Evolutionary conservation across 306 rosid species (phyloP).

Genomic region (Cucumis cinereus): DNA sequence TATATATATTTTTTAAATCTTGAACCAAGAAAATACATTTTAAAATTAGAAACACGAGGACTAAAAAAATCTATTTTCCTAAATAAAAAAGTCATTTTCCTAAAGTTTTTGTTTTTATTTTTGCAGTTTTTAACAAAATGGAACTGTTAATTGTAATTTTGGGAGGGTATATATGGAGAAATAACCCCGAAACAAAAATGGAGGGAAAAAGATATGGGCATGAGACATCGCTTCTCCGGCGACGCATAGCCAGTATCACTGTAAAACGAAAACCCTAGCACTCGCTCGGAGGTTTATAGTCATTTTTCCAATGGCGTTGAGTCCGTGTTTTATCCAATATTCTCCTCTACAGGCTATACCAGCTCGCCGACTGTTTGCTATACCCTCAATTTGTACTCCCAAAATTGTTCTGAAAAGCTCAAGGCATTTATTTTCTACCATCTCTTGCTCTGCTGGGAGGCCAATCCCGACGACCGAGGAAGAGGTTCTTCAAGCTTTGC

Average conservation of each 20-base stretch:
- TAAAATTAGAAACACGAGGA: too few relatives aligned
- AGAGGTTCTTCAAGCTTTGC: constrained; percentile 56
- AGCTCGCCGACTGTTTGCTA: neutral
- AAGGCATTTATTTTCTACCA: constrained; percentile 14
- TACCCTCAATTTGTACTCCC: constrained; percentile 3
- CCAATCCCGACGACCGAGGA: constrained; percentile 45
- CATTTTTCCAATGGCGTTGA: neutral
- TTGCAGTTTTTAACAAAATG: too few relatives aligned
- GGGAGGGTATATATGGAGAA: neutral
- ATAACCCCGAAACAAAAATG: neutral
- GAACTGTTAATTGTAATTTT: neutral
- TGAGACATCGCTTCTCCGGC: neutral
- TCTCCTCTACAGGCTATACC: neutral
- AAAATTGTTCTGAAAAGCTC: constrained; percentile 5
- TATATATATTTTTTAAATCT: too few relatives aligned
- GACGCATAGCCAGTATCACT: neutral
- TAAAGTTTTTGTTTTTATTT: too few relatives aligned
- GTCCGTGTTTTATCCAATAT: neutral
- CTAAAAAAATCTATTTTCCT: too few relatives aligned
- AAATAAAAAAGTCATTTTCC: too few relatives aligned
- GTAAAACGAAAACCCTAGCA: neutral
- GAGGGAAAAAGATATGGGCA: neutral
- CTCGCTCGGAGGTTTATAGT: neutral
- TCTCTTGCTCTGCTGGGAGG: constrained; percentile 37
- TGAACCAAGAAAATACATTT: too few relatives aligned